phyloP scores from a whole-genome alignment of 306 rosid genomes.

The Vigna unguiculata region DNA sequence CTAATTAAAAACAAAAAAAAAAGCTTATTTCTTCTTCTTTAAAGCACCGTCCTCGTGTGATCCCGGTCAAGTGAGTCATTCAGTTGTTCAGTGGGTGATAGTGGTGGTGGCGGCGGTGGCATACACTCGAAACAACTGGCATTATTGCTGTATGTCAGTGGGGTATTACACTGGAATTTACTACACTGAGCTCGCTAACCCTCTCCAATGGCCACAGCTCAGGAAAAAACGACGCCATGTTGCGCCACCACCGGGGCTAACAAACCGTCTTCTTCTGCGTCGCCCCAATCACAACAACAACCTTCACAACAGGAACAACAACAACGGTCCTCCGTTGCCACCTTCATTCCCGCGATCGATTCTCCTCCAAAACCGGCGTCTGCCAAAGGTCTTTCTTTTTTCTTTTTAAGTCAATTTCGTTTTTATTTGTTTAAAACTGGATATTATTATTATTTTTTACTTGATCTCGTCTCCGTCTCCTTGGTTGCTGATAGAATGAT shows the following conservation, averaged over 20 bases:
- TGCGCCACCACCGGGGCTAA: slow-evolving; percentile 32
- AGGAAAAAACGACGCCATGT: slow-evolving; percentile 84
- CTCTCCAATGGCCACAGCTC: slow-evolving; percentile 90
- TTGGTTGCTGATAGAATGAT: background rate
- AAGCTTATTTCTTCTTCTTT: background rate
- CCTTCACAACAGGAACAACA: background rate
- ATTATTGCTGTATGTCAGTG: slow-evolving; percentile 78
- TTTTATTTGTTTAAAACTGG: background rate
- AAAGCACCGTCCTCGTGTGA: background rate
- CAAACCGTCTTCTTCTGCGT: slow-evolving; percentile 44
- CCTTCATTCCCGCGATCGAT: slow-evolving; percentile 60
- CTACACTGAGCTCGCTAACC: slow-evolving; percentile 74
- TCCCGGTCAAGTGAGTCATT: background rate
- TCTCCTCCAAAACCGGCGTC: slow-evolving; percentile 60
- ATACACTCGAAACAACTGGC: background rate
- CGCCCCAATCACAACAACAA: background rate
- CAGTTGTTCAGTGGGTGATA: background rate
- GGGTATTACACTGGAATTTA: slow-evolving; percentile 65
- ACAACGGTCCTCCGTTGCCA: slow-evolving; percentile 45
- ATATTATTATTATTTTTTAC: background rate
- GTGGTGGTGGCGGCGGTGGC: slow-evolving; percentile 36
- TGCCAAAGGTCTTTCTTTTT: slow-evolving; percentile 61
- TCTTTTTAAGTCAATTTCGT: background rate
- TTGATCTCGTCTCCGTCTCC: background rate
- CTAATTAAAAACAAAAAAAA: background rate